These are phyloP conservation scores for Fusarium sp. DNA, from an alignment of 2,329 filamentous ascomycete species.

Conservation along the genomic window DNA sequence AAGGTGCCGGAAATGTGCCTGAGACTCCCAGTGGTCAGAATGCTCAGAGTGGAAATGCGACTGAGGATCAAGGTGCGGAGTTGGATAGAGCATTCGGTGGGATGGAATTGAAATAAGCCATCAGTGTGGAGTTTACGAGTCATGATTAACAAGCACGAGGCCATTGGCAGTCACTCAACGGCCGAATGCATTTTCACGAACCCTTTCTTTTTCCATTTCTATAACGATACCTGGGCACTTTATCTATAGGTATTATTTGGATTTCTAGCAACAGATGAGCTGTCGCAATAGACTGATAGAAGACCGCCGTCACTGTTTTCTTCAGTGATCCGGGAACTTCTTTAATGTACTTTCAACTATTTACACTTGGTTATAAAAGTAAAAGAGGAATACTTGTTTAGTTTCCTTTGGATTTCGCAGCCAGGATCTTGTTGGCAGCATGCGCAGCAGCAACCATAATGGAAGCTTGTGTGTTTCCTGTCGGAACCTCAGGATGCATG, in stretches of 20 bases:
- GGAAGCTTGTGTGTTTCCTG: slow-evolving; percentile 43
- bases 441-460: slow-evolving; percentile 46
- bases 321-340: neutral
- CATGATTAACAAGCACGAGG: slow-evolving; percentile 23
- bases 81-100: slow-evolving; percentile 69
- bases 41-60: slow-evolving; percentile 42
- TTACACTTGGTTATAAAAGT: neutral
- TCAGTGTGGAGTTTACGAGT: slow-evolving; percentile 10
- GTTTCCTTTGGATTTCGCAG: neutral
- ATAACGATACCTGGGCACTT: neutral
- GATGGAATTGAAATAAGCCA: slow-evolving; percentile 52
- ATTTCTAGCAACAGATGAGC: too few relatives aligned
- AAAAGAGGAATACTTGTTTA: neutral
- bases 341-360: neutral
- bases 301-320: neutral
- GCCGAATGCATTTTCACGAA: neutral
- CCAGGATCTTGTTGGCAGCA: slow-evolving; percentile 42
- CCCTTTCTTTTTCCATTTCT: neutral
- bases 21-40: slow-evolving; percentile 27
- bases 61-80: slow-evolving; percentile 65
- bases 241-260: neutral
- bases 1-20: slow-evolving; percentile 41
- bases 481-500: slow-evolving; percentile 49
- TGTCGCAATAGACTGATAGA: neutral
- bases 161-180: neutral